Percentiles rank a stretch among this genome's conserved stretches.
Conservation (phyloP, 139 green algal species). For the Chlamydomonas eustigma region DNA sequence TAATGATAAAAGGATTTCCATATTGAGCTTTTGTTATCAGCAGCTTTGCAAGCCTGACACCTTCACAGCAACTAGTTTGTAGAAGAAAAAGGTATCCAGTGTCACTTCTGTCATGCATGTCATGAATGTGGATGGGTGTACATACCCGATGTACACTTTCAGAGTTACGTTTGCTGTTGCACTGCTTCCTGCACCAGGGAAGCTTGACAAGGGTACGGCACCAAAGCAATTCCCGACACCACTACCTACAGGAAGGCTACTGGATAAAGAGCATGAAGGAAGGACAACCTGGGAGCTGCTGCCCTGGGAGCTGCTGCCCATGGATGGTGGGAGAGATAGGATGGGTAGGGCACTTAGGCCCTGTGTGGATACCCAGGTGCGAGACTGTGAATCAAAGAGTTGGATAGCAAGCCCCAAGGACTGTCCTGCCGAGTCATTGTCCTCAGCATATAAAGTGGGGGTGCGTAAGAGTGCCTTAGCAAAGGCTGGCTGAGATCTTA, state of each 20-base stretch:
- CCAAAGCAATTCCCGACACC: slow-evolving; percentile 25
- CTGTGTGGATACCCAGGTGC: slow-evolving; percentile 15
- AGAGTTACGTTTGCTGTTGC: slow-evolving; percentile 3
- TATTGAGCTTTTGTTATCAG: too few species aligned
- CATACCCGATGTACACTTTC: slow-evolving; percentile 30
- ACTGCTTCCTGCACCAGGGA: slow-evolving; percentile 12
- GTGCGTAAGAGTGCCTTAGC: slow-evolving; percentile 24
- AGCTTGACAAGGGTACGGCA: slow-evolving; percentile 8
- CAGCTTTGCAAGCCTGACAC: too few species aligned
- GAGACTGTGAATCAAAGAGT: slow-evolving; percentile 20
- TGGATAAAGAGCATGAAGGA: not conserved
- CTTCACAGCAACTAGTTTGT: too few species aligned
- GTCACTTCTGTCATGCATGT: too few species aligned
- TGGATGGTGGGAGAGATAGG: not conserved
- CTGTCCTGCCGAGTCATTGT: slow-evolving; percentile 12
- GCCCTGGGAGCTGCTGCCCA: not conserved
- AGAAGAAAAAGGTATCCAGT: too few species aligned
- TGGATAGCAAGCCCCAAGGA: slow-evolving; percentile 18
- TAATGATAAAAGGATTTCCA: too few species aligned
- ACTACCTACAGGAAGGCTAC: not conserved
- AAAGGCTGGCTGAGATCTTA: slow-evolving; percentile 12
- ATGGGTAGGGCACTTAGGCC: slow-evolving; percentile 14
- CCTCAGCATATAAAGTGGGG: slow-evolving; percentile 23
- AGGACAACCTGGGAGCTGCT: not conserved
- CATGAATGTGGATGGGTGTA: too few species aligned